Conservation (phyloP, 495 filamentous ascomycete species). For the Daldinia concentrica region DNA sequence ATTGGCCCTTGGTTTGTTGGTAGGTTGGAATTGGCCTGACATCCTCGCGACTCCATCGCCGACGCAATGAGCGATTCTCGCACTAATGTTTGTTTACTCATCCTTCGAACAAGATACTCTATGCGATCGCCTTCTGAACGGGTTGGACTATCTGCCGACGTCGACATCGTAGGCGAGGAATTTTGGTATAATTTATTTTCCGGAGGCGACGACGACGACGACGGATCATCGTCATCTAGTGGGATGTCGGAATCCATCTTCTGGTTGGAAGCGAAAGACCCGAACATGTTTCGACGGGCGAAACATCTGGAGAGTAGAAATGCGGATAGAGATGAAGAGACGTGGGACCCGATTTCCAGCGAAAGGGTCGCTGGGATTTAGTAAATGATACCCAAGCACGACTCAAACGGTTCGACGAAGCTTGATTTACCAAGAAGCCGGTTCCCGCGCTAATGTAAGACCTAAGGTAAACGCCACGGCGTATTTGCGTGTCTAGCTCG, state of each 20-base stretch:
- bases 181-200: constrained; percentile 2
- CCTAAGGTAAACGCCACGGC: constrained; percentile 33
- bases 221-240: constrained; percentile 31
- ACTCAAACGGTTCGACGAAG: constrained; percentile 19
- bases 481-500: constrained; percentile 34
- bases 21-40: constrained; percentile 2
- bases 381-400: constrained; percentile 28
- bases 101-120: constrained; percentile 47
- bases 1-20: constrained; percentile 11
- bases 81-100: constrained; percentile 50
- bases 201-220: constrained; percentile 14
- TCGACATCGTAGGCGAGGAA: constrained; percentile 15
- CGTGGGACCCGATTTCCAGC: constrained; percentile 15
- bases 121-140: constrained; percentile 31
- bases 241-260: constrained; percentile 25
- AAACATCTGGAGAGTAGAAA: background rate
- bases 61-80: constrained; percentile 22
- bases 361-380: constrained; percentile 36
- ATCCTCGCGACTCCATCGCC: background rate
- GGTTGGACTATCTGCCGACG: background rate
- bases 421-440: constrained; percentile 38
- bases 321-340: constrained; percentile 5
- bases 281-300: constrained; percentile 21
- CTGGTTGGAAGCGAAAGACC: constrained; percentile 21
- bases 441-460: constrained; percentile 41